Evolutionary conservation across 768 basidiomycete genomes (phyloP).

Genomic region (Austroboletus eburneus): DNA sequence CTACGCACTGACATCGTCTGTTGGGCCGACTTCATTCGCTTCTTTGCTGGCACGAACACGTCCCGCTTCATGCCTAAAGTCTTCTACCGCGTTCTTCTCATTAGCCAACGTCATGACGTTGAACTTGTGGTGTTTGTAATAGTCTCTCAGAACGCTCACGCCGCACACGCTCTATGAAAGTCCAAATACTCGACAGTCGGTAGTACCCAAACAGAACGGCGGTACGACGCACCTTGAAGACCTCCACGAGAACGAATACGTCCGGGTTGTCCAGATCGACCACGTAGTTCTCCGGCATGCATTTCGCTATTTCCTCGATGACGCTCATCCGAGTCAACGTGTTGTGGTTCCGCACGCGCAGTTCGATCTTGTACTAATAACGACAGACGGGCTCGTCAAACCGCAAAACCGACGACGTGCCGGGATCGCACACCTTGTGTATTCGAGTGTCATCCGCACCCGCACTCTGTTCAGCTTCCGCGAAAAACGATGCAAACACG

Average conservation of each 20-base stretch:
- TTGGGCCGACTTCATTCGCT: neutral
- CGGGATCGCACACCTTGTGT: constrained; percentile 36
- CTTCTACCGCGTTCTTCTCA: constrained; percentile 36
- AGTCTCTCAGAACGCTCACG: constrained; percentile 67
- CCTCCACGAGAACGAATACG: constrained; percentile 72
- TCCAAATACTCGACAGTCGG: constrained; percentile 2
- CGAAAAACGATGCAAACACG: constrained; percentile 51
- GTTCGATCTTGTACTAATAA: constrained; percentile 82
- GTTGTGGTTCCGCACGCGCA: constrained; percentile 73
- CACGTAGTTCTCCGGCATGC: constrained; percentile 61
- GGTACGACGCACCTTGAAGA: constrained; percentile 64
- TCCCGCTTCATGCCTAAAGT: constrained; percentile 31
- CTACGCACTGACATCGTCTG: neutral
- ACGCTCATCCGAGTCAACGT: constrained; percentile 55
- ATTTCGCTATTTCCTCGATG: constrained; percentile 65
- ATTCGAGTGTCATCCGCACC: constrained; percentile 28
- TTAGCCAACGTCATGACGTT: constrained; percentile 75
- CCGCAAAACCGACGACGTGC: neutral
- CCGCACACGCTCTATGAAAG: constrained; percentile 63
- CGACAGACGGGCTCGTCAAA: neutral
- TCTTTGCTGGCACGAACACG: constrained; percentile 30
- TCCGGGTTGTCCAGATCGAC: constrained; percentile 69
- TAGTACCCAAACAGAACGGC: neutral
- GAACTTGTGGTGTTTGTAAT: constrained; percentile 69
- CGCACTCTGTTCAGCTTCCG: constrained; percentile 32